Evolutionary conservation across 2,329 filamentous ascomycete genomes (phyloP), one percentile per base, ranked within the genome.

Genomic region (Aspergillus brasiliensis): DNA sequence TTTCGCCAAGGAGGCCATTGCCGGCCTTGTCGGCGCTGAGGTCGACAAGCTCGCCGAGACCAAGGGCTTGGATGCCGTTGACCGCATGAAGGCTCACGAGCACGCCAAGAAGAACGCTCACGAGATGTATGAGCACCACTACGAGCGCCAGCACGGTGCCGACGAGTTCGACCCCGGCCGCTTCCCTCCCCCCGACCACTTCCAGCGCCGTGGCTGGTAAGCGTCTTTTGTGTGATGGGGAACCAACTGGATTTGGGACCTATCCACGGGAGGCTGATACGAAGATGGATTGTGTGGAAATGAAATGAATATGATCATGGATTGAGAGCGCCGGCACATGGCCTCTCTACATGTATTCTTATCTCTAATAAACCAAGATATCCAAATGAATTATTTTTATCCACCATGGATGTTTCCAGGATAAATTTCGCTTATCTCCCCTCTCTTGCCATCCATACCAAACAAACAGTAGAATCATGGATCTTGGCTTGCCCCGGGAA

Each of bases 1-100:
- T 44, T 89, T 91, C 70, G 91, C 91, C 73, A 94, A 94, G 81
- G 91, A 93, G 79, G 74, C 90, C 47, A 77, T 94, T 31, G 89
- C 84, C 15, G 90, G 87, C 60, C 81, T 93, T 58, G 90, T 88
- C 27, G 90, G 86, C 51, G 89, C 85, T 62, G 89, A 92, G 78
- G 84, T 91, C 70, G 90, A 94, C 81, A 89, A 88, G 78, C 83
- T 93, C 31, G 83, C 85, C 68, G 91, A 90, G 82, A 87, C 84
- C 67, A 88, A 88, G 81, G 87, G 87, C n/a, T 75, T 86, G 64
- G 83, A 88, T 74, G 81, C 79, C 61, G 67, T 83, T 61, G 85
- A 89, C 76, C 75, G 78, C 62, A 81, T 87, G 74, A 78, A 81
- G 74, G 85, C 86, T 60, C 84, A 85, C 74, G 78, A 81, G 66